Conservation (phyloP, 768 basidiomycete species). For the Rhodosporidiobolus sp. region DNA sequence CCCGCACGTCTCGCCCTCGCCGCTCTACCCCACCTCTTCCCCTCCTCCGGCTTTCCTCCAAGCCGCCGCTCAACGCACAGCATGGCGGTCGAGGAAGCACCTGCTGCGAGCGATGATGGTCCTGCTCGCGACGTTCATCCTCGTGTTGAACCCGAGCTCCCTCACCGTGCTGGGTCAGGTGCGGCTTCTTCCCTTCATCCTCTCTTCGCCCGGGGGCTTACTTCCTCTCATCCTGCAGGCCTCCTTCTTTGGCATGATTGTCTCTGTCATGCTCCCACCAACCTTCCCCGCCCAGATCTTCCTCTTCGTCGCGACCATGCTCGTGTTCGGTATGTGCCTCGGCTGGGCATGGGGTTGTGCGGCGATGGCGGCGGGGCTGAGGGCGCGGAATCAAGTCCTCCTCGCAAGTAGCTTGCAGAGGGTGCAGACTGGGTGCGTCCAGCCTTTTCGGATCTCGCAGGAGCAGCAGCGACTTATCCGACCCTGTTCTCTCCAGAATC, state of each 20-base stretch:
- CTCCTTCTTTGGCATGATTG: constrained; percentile 23
- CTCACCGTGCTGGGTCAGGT: constrained; percentile 7
- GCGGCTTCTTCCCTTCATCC: no score
- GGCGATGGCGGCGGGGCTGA: constrained; percentile 57
- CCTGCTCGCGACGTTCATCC: constrained; percentile 14
- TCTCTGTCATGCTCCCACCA: constrained; percentile 31
- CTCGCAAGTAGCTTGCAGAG: constrained; percentile 38
- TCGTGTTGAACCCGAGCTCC: constrained; percentile 6
- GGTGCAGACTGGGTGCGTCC: constrained; percentile 41
- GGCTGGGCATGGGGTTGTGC: constrained; percentile 61
- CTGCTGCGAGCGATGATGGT: constrained; percentile 14
- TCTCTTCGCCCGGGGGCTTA: not conserved
- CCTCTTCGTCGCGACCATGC: constrained; percentile 11
- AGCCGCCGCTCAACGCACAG: not conserved
- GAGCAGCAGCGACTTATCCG: not conserved
- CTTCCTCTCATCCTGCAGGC: not conserved
- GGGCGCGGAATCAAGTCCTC: constrained; percentile 47
- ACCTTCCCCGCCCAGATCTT: constrained; percentile 27
- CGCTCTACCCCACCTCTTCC: not conserved
- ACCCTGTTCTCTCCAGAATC: constrained; percentile 11
- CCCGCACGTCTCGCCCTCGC: not conserved
- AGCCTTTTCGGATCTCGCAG: not conserved
- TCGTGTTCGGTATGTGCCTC: constrained; percentile 39
- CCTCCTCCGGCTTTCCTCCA: not conserved
- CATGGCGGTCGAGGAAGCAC: constrained; percentile 23